phyloP scores from a whole-genome alignment of 1,284 basidiomycete species.

The Trichosporon sp. region DNA sequence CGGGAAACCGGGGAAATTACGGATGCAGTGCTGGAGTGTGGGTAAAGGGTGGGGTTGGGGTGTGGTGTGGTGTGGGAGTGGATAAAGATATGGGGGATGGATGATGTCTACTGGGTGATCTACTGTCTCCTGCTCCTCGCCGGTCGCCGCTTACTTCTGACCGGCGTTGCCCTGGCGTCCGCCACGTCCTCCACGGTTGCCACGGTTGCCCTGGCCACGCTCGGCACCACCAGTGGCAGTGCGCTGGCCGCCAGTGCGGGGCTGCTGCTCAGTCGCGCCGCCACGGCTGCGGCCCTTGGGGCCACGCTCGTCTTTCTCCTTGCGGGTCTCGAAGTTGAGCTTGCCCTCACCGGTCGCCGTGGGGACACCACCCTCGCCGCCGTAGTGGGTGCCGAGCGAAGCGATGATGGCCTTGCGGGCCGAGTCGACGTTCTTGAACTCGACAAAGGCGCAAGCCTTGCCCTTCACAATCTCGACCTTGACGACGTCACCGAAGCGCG shows the following conservation, averaged over 20 bases:
- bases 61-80: neutral
- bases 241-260: slow-evolving; percentile 24
- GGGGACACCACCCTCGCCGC: slow-evolving; percentile 87
- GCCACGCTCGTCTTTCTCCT: slow-evolving; percentile 75
- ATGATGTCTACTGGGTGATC: slow-evolving; percentile 19
- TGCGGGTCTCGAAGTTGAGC: slow-evolving; percentile 82
- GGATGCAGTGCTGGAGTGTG: slow-evolving; percentile 19
- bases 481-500: slow-evolving; percentile 81
- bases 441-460: slow-evolving; percentile 93
- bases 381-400: slow-evolving; percentile 66
- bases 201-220: slow-evolving; percentile 22
- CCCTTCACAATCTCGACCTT: slow-evolving; percentile 83
- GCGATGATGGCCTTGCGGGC: slow-evolving; percentile 82
- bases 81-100: slow-evolving; percentile 6
- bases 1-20: slow-evolving; percentile 15
- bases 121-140: slow-evolving; percentile 8
- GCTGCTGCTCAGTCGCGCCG: slow-evolving; percentile 24
- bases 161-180: slow-evolving; percentile 18
- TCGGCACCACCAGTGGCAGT: slow-evolving; percentile 24
- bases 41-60: neutral
- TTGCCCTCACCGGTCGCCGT: slow-evolving; percentile 59
- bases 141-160: slow-evolving; percentile 1
- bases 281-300: slow-evolving; percentile 34
- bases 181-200: slow-evolving; percentile 22
- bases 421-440: slow-evolving; percentile 76